These are phyloP conservation scores for Leccinum imitatum DNA, from an alignment of 768 basidiomycete species.

Conservation along the genomic window DNA sequence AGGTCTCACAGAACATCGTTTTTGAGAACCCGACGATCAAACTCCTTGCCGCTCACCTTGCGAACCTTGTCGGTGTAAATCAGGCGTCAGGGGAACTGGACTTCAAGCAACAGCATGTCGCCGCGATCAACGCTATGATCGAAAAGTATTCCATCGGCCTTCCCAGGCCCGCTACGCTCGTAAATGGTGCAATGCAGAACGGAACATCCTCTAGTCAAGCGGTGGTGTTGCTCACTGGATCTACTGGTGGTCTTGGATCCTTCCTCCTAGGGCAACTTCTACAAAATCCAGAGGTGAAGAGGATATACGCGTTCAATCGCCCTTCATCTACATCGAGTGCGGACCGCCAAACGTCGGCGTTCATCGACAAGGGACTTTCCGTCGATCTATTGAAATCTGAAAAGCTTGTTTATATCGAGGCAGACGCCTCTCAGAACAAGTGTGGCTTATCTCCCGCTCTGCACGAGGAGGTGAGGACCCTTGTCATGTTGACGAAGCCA, in stretches of 20 bases:
- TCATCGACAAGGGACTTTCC: constrained; percentile 36
- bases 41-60: constrained; percentile 4
- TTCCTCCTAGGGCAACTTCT: constrained; percentile 34
- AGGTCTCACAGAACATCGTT: constrained; percentile 33
- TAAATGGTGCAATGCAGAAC: neutral
- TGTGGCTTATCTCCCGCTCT: constrained; percentile 29
- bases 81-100: neutral
- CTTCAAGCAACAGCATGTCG: constrained; percentile 1
- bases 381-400: constrained; percentile 25
- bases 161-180: neutral
- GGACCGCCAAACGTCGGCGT: constrained; percentile 33
- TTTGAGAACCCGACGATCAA: constrained; percentile 38
- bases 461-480: constrained; percentile 31
- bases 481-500: neutral
- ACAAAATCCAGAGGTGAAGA: constrained; percentile 18
- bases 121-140: constrained; percentile 34
- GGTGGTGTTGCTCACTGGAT: constrained; percentile 35
- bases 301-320: constrained; percentile 37
- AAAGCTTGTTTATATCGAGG: constrained; percentile 38
- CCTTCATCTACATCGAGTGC: constrained; percentile 7
- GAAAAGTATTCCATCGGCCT: constrained; percentile 3
- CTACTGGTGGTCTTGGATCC: constrained; percentile 43
- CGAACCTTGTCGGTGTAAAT: constrained; percentile 4
- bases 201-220: neutral
- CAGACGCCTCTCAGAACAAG: constrained; percentile 30